Evolutionary conservation across 2,329 filamentous ascomycete species (phyloP), one percentile per base, ranked within the genome.

Genomic region (Orbilia javanica): DNA sequence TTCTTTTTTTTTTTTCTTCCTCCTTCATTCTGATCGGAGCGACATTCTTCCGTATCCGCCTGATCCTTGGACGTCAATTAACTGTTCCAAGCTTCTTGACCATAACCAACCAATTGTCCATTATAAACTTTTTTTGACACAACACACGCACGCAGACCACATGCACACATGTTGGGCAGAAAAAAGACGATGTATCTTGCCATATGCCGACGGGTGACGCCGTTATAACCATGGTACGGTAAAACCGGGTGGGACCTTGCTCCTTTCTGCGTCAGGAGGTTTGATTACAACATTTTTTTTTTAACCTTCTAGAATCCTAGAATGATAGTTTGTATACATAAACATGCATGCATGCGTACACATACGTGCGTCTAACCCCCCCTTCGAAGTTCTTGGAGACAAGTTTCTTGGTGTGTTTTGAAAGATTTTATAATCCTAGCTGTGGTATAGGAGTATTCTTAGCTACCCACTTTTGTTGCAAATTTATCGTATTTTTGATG

Each of bases 221-320:
- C 34, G 55, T 60, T 20, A 44, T 18, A 60, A 42, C 55, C 55
- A 60, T 60, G 55, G 55, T 60, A 60, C 55, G 55, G 55, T 27
- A 60, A 60, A 42, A 15, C 55, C 55, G 55, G 55, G 34, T 60
- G 55, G 55, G 31, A 39, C 55, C 55, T 60, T 60, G 22, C 31
- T n/a, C 46, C 3, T 11, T 13, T 39, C 11, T 60, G 31, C 55
- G 20, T 39, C 34, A 27, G 52, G 25, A 31, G 50, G n/a, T 53
- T 53, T 31, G 50, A 31, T 53, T 53, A 22, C 46, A 29, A 7
- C 10, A 34, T 34, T 34, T 10, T 18, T 52, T n/a, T n/a, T n/a
- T n/a, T n/a, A n/a, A n/a, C 36, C 22, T 57, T 57, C 52, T 39
- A 57, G 52, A 57, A 57, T 57, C 42, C 42, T 44, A 20, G 6